Evolutionary conservation across 306 rosid species (phyloP), one percentile per base, ranked within the genome.

Genomic region (Bauhinia variegata): DNA sequence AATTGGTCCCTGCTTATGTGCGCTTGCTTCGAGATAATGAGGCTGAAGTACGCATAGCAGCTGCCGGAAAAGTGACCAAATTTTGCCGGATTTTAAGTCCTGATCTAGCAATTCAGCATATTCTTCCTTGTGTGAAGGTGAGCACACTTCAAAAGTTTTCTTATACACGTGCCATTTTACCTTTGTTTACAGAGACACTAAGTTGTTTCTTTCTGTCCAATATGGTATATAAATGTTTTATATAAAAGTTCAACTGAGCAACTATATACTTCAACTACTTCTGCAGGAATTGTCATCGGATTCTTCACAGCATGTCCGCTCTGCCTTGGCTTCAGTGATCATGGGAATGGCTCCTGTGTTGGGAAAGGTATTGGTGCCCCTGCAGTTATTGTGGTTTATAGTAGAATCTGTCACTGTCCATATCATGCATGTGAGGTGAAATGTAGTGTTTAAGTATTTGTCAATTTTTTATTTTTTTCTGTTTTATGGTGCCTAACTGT

Each of bases 11-110:
- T 23, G 96, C 98, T 13, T 93, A 93, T 73, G 98, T 92, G 68
- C 93, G 98, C 57, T 68, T 93, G 74, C 97, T 93, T 64, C 96
- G 97, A 53, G 98, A 93, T 79, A 93, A 89, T 47, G 98, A 93
- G 72, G 97, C 98, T 54, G 98, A 93, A 88, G 98, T 93, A 60
- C 98, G 98, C 33, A 93, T 93, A 78, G 97, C 98, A 73, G 95
- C 98, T 76, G 98, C 98, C 64, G 98, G 98, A 43, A 88, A 88
- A 86, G 97, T 93, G 23, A 93, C 98, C 10, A 93, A 90, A 61
- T 93, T 93, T 78, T 88, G 97, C 73, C 84, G 95, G 83, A 93
- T 93, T 61, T 81, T 93, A 64, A 89, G 75, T 82, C 90, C 98
- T 10, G 97, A 93, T 23, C 86, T 88, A 36, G 84, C 98, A 56